These are phyloP conservation scores for Tephrocybe sp. DNA, from an alignment of 768 basidiomycete genomes.

Conservation along the genomic window DNA sequence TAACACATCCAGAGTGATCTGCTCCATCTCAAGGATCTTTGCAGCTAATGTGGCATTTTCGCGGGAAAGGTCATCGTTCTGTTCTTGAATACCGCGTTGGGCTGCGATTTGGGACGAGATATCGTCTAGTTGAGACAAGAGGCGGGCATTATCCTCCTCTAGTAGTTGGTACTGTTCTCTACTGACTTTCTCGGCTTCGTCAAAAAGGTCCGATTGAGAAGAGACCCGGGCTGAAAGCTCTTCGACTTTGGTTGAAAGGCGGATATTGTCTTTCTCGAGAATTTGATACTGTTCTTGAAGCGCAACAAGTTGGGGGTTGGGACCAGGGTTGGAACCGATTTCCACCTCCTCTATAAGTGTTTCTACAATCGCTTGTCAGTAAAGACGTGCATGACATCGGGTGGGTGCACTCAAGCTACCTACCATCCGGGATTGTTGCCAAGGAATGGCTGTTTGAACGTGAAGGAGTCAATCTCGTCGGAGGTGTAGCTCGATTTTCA, in stretches of 20 bases:
- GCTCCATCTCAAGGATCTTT: constrained; percentile 27
- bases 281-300: neutral
- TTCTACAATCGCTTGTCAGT: too few relatives aligned
- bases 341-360: too few relatives aligned
- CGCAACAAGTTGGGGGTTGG: neutral
- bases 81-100: constrained; percentile 19
- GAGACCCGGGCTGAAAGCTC: constrained; percentile 13
- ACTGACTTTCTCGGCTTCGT: constrained; percentile 18
- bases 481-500: neutral
- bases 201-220: constrained; percentile 21
- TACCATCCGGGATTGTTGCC: neutral
- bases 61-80: constrained; percentile 23
- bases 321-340: neutral
- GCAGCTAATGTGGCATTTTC: constrained; percentile 27
- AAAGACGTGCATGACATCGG: too few relatives aligned
- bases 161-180: constrained; percentile 2
- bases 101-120: constrained; percentile 8
- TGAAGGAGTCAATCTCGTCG: neutral
- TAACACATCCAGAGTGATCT: constrained; percentile 27
- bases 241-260: constrained; percentile 11
- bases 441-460: neutral
- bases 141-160: constrained; percentile 6
- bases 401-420: neutral
- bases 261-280: constrained; percentile 7
- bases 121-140: constrained; percentile 10